Evolutionary conservation across 176 grass and related monocot species (phyloP).

Genomic region (Avena insularis): DNA sequence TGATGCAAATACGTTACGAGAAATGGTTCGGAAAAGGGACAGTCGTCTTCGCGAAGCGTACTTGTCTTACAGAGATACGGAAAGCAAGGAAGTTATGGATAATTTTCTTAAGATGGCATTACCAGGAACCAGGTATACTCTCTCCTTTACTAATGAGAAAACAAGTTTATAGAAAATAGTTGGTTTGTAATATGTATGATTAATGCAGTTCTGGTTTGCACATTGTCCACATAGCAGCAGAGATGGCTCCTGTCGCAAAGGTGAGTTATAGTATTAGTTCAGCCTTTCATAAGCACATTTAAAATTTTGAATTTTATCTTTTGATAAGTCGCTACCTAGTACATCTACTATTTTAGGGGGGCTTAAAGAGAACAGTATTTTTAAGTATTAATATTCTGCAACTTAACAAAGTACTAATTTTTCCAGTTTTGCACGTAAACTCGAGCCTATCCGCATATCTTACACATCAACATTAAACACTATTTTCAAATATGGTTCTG

Average conservation of each 20-base stretch:
- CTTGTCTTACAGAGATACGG: slow-evolving; percentile 70
- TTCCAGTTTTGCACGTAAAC: slow-evolving; percentile 12
- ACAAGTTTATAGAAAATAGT: slow-evolving; percentile 16
- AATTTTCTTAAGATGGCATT: slow-evolving; percentile 76
- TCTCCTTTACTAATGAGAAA: slow-evolving; percentile 29
- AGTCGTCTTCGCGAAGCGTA: slow-evolving; percentile 69
- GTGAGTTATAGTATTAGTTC: slow-evolving; percentile 52
- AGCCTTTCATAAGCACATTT: slow-evolving; percentile 39
- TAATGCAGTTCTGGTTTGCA: slow-evolving; percentile 79
- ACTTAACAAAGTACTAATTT: neutral
- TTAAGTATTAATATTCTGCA: neutral
- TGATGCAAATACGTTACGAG: slow-evolving; percentile 68
- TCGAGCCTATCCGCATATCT: slow-evolving; percentile 7
- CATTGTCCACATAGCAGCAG: slow-evolving; percentile 93
- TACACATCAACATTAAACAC: neutral
- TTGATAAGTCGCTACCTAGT: slow-evolving; percentile 16
- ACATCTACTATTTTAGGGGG: neutral
- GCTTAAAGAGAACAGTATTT: neutral
- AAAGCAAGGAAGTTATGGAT: slow-evolving; percentile 74
- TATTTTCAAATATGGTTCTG: slow-evolving; percentile 14
- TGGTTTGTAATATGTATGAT: slow-evolving; percentile 35
- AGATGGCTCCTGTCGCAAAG: slow-evolving; percentile 98
- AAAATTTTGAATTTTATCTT: slow-evolving; percentile 19
- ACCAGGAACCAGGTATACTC: slow-evolving; percentile 62
- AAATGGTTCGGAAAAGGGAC: slow-evolving; percentile 86